Base-by-base conservation (phyloP, 441 rosid species). In the Mallotus japonicus region DNA sequence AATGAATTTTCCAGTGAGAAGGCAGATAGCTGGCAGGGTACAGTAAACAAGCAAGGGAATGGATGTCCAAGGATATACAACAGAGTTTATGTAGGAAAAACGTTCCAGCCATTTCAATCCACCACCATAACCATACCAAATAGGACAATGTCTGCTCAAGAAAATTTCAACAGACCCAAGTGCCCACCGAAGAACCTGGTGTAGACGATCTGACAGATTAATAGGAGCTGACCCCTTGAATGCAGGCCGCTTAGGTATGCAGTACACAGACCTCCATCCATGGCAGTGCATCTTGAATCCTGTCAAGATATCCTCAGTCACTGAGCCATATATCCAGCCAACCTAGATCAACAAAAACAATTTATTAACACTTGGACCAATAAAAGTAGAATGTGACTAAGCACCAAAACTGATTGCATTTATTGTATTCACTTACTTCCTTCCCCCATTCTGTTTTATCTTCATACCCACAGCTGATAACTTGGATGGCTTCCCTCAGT, bases 201-300 rank as follows among this genome's bases (percentile, higher is more conserved):
- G 96, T 14, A 96, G 90, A 79, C 97, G 98, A 80, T 96, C 99
- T 24, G 99, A 91, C 49, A 93, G 96, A 76, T 96, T 96, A 51
- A 93, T 93, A 0, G 99, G 99, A 72, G 98, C 99, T 51, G 99
- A 96, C 51, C 99, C 98, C 83, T 96, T 96, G 71, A 96, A 96
- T 47, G 97, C 99, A 0, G 99, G 78, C 67, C 87, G 75, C 82
- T 85, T 85, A 0, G 99, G 99, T 58, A 90, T 86, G 84, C 99
- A 96, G 65, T 93, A 96, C 56, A 93, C 97, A 14, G 99, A 93
- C 65, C 98, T 85, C 99, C 99, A 96, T 20, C 99, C 99, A 75
- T 90, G 98, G 77, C 97, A 92, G 68, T 96, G 99, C 98, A 96
- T 96, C 87, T 93, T 96, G 87, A 96, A 96, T 7, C 99, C 99